phyloP scores from a whole-genome alignment of 345 rosid genomes.

The Cardamine chenopodiifolia region DNA sequence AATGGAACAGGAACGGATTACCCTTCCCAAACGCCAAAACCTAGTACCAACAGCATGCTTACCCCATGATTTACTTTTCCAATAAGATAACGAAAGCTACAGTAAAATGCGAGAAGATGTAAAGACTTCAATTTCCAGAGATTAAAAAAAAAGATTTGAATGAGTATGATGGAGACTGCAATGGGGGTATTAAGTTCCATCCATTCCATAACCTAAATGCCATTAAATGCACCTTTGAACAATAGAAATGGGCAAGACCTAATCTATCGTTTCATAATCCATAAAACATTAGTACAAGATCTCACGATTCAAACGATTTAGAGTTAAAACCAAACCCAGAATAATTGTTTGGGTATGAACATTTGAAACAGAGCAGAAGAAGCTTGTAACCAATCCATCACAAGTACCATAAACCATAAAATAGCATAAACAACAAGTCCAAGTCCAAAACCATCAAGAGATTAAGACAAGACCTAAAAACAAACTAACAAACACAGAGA shows the following conservation, averaged over 20 bases:
- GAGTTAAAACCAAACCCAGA: neutral
- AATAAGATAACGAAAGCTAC: neutral
- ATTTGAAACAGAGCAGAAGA: conserved; percentile 17
- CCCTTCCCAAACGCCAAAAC: too few relatives aligned
- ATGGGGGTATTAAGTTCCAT: neutral
- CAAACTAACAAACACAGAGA: conserved; percentile 11
- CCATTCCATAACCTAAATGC: neutral
- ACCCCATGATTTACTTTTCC: too few relatives aligned
- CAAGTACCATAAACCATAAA: conserved; percentile 21
- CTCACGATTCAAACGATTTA: neutral
- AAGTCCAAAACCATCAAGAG: conserved; percentile 21
- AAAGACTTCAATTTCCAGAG: too few relatives aligned
- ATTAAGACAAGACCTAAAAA: neutral
- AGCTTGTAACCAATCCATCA: neutral
- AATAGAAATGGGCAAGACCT: neutral
- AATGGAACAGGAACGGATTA: too few relatives aligned
- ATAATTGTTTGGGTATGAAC: neutral
- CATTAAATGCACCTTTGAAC: neutral
- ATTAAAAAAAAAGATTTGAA: too few relatives aligned
- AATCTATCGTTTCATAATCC: neutral
- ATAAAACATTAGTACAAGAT: neutral
- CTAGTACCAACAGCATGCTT: too few relatives aligned
- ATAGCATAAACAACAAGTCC: conserved; percentile 21
- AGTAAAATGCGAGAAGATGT: neutral
- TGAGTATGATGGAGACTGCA: conserved; percentile 3